Conservation (phyloP, 768 basidiomycete genomes). For the Postia placenta region DNA sequence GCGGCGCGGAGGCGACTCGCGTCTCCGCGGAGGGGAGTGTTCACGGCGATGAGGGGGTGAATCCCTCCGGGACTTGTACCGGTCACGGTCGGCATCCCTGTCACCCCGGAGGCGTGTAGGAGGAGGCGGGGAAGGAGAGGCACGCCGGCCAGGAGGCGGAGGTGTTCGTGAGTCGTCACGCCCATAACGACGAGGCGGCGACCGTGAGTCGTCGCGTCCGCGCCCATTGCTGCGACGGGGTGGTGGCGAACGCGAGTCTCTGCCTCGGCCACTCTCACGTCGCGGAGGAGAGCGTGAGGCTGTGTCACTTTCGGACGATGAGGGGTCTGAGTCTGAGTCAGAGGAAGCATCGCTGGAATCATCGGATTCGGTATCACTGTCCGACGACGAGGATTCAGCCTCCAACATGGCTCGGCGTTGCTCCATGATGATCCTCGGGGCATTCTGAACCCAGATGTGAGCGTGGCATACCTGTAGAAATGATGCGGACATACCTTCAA, state of each 20-base stretch:
- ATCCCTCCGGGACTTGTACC: constrained; percentile 17
- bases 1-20: constrained; percentile 11
- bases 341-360: constrained; percentile 37
- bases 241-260: constrained; percentile 18
- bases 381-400: constrained; percentile 47
- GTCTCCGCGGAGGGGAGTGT: constrained; percentile 18
- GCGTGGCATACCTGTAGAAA: neutral
- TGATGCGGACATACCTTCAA: constrained; percentile 64
- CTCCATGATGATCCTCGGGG: constrained; percentile 89
- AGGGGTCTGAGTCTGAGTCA: constrained; percentile 32
- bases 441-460: constrained; percentile 52
- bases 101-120: constrained; percentile 14
- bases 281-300: constrained; percentile 28
- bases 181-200: constrained; percentile 25
- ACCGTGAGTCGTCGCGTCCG: constrained; percentile 14
- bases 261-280: constrained; percentile 11
- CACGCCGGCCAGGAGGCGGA: constrained; percentile 13
- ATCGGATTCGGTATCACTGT: constrained; percentile 31
- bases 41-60: constrained; percentile 19
- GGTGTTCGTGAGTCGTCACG: constrained; percentile 15
- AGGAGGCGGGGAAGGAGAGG: constrained; percentile 18
- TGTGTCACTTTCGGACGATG: constrained; percentile 32
- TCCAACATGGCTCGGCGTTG: constrained; percentile 86
- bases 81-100: constrained; percentile 10
- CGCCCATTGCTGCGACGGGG: constrained; percentile 1